Conservation (phyloP, 139 green algal species). For the Mesotaenium endlicherianum region DNA sequence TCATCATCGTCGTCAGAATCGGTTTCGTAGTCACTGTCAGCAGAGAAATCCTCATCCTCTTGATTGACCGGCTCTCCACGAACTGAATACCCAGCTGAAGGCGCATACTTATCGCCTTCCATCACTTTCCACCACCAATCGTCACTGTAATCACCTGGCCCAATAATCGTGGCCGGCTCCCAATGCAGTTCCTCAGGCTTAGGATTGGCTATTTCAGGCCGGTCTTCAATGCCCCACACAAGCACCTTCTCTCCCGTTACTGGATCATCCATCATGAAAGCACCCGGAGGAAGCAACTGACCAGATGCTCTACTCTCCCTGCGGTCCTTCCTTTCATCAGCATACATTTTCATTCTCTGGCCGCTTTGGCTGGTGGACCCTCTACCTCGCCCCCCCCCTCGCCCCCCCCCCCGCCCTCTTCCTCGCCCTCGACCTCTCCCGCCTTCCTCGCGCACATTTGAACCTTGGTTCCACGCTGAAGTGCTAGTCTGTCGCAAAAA, state of each 20-base stretch:
- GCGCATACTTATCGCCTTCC: slow-evolving; percentile 33
- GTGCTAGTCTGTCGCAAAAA: too few species aligned
- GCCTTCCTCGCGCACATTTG: not conserved
- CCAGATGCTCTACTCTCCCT: not conserved
- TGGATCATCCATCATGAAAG: slow-evolving; percentile 35
- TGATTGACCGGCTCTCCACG: not conserved
- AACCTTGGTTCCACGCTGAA: too few species aligned
- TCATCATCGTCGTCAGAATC: slow-evolving; percentile 28
- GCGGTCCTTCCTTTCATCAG: not conserved
- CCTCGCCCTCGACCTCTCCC: not conserved
- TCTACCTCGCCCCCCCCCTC: not conserved
- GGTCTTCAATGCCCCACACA: slow-evolving; percentile 26
- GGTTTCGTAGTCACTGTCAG: slow-evolving; percentile 25
- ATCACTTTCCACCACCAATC: slow-evolving; percentile 36
- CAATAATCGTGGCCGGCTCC: slow-evolving; percentile 4
- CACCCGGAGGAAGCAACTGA: not conserved
- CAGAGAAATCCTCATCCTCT: slow-evolving; percentile 17
- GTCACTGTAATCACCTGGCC: slow-evolving; percentile 27
- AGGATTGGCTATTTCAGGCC: not conserved
- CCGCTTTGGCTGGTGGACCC: not conserved
- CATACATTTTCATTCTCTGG: not conserved
- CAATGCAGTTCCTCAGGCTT: slow-evolving; percentile 16
- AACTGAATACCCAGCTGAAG: not conserved
- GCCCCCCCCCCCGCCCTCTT: not conserved
- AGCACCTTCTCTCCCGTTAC: slow-evolving; percentile 33